A percentile compares a stretch with the other conserved stretches of the same genome.
Evolutionary conservation across 805 yeast species (phyloP).

Genomic region (Saccharomycopsis fodiens): DNA sequence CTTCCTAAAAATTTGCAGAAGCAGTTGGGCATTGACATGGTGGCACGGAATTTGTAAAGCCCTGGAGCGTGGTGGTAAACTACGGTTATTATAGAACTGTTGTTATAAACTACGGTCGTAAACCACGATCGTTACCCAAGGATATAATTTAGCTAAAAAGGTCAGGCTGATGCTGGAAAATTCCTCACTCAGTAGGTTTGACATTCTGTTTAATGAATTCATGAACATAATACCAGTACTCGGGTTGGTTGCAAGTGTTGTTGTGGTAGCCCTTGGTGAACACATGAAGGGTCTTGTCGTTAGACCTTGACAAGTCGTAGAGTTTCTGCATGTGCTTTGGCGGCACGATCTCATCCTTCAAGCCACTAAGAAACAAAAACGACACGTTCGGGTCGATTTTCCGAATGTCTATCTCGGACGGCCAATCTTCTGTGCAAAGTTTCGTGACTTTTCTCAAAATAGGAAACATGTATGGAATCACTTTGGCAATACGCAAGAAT

Average conservation of each 20-base stretch:
- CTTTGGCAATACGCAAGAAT: constrained; percentile 64
- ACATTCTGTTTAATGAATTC: constrained; percentile 32
- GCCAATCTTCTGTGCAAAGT: constrained; percentile 79
- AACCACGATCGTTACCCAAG: no score
- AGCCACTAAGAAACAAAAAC: constrained; percentile 62
- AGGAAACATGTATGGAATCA: constrained; percentile 72
- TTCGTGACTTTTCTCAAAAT: constrained; percentile 43
- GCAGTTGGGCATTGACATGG: constrained; percentile 19
- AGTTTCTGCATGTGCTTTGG: constrained; percentile 69
- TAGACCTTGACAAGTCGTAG: constrained; percentile 43
- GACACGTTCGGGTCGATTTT: constrained; percentile 50
- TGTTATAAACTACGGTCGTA: no score
- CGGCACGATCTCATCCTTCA: constrained; percentile 85
- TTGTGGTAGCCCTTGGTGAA: constrained; percentile 69
- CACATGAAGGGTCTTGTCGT: constrained; percentile 42
- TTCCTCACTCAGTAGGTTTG: not conserved
- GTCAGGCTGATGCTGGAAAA: no score
- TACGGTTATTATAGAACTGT: no score
- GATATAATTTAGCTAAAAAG: no score
- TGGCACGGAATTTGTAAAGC: not conserved
- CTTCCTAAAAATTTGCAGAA: constrained; percentile 11
- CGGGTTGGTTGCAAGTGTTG: constrained; percentile 68
- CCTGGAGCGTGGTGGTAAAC: no score
- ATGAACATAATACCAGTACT: constrained; percentile 67
- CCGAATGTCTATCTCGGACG: constrained; percentile 55